These are phyloP conservation scores for Pythium chondricola DNA, from an alignment of 352 stramenopile species.

Conservation along the genomic window DNA sequence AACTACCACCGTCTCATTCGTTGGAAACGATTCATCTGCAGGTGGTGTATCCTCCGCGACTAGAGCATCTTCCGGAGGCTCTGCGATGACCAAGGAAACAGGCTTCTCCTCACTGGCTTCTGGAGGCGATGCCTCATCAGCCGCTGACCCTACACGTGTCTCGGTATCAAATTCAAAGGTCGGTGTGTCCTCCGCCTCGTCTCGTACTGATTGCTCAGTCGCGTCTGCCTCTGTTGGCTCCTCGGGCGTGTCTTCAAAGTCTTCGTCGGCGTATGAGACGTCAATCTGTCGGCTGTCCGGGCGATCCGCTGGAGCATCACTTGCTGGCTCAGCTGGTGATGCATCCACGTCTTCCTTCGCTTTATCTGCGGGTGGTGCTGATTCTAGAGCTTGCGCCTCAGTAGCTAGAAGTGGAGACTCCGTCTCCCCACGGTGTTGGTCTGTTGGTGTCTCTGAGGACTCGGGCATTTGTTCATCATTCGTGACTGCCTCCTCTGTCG, in stretches of 20 bases:
- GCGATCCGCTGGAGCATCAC: no score
- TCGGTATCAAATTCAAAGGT: background rate
- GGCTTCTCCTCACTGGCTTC: background rate
- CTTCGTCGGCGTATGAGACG: slow-evolving; percentile 14
- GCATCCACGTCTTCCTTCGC: background rate
- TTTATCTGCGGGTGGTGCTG: background rate
- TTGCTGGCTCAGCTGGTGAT: background rate
- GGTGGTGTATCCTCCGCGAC: background rate
- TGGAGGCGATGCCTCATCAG: no score
- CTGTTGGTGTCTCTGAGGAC: no score
- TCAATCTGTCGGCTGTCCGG: slow-evolving; percentile 17
- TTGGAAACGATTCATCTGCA: background rate
- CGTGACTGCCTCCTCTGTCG: no score
- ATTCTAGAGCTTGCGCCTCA: background rate
- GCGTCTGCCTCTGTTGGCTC: background rate
- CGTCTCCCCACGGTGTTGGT: no score
- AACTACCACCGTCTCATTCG: background rate
- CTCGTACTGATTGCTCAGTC: background rate
- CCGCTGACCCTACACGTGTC: background rate
- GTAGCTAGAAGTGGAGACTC: no score
- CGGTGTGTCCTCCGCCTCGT: background rate
- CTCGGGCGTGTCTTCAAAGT: slow-evolving; percentile 10
- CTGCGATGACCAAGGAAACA: background rate
- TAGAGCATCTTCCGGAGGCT: background rate
- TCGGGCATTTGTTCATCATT: no score